Conservation (phyloP, 441 rosid species). For the Monsonia emarginata region DNA sequence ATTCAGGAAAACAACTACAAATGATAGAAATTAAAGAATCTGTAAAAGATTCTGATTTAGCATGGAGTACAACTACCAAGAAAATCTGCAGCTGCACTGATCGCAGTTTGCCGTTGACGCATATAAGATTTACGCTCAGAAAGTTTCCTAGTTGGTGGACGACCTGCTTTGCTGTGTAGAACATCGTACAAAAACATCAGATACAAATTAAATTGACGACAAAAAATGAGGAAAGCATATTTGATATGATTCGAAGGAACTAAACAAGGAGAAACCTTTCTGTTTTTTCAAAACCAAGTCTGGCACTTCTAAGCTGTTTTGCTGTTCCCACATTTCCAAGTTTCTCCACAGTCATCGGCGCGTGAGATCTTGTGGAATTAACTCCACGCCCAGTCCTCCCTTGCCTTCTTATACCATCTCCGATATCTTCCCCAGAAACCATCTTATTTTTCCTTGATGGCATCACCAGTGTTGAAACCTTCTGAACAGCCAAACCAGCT, state of each 20-base stretch:
- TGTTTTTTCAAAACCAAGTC: conserved; percentile 64
- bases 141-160: conserved; percentile 87
- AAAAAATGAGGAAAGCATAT: conserved; percentile 10
- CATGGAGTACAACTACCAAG: conserved; percentile 50
- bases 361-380: conserved; percentile 49
- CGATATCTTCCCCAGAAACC: conserved; percentile 53
- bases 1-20: conserved; percentile 14
- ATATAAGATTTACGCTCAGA: conserved; percentile 86
- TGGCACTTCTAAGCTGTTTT: conserved; percentile 80
- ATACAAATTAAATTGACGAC: conserved; percentile 13
- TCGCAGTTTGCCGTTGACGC: conserved; percentile 59
- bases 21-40: background rate
- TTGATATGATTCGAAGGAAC: conserved; percentile 12
- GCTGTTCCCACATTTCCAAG: conserved; percentile 64
- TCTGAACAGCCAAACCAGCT: conserved; percentile 53
- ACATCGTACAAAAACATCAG: conserved; percentile 25
- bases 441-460: conserved; percentile 75
- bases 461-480: conserved; percentile 47
- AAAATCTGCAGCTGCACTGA: conserved; percentile 64
- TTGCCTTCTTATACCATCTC: conserved; percentile 72
- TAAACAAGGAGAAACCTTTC: conserved; percentile 51
- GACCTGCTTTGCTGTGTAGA: conserved; percentile 70
- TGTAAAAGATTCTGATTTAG: conserved; percentile 12
- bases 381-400: conserved; percentile 75
- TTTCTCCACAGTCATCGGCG: conserved; percentile 57